phyloP scores from a whole-genome alignment of 2,329 filamentous ascomycete genomes.

The Cytospora mali region DNA sequence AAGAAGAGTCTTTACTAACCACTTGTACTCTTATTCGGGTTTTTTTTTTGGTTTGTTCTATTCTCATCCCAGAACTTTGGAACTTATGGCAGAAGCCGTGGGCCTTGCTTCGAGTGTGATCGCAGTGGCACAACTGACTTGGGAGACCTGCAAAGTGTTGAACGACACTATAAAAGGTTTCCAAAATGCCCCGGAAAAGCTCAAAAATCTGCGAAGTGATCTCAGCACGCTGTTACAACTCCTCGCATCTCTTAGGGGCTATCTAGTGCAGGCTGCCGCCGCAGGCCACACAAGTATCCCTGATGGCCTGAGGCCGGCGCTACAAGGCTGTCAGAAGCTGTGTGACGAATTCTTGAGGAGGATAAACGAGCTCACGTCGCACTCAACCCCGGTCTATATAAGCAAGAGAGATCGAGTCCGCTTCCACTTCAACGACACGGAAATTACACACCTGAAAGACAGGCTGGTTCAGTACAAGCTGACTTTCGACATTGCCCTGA shows the following conservation, averaged over 20 bases:
- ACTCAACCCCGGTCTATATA: conserved; percentile 1
- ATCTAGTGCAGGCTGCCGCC: background rate
- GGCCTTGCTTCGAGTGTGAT: background rate
- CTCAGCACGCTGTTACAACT: conserved; percentile 2
- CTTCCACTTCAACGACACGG: conserved; percentile 15
- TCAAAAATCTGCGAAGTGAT: background rate
- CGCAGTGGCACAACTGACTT: background rate
- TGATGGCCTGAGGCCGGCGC: background rate
- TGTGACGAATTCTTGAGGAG: background rate
- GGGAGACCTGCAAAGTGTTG: conserved; percentile 7
- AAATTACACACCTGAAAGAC: conserved; percentile 10
- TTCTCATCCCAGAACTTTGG: background rate
- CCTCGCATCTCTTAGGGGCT: background rate
- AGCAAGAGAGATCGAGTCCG: conserved; percentile 10
- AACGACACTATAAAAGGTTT: conserved; percentile 10
- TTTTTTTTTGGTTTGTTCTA: background rate
- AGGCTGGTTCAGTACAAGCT: conserved; percentile 13
- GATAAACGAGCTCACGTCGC: conserved; percentile 5
- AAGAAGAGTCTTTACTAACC: background rate
- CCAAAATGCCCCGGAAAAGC: background rate
- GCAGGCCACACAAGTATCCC: conserved; percentile 1
- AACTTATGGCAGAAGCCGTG: background rate
- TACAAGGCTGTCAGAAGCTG: background rate
- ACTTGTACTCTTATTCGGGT: too few relatives aligned
- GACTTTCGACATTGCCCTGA: conserved; percentile 11